phyloP scores from a whole-genome alignment of 371 early-diverging fungal species.

The Phascolomyces articulosus region DNA sequence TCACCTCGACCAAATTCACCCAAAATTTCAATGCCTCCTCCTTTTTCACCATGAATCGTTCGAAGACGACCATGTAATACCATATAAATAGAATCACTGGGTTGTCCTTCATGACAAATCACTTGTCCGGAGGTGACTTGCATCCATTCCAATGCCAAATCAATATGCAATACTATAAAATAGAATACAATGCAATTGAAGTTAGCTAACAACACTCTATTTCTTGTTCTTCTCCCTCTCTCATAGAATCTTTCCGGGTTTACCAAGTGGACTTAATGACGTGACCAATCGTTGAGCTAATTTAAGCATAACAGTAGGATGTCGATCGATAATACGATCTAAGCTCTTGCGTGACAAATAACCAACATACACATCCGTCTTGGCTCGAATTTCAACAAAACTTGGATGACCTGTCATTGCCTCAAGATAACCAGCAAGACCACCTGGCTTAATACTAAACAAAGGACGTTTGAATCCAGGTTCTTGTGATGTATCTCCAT shows the following conservation, averaged over 20 bases:
- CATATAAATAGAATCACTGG: conserved; percentile 87
- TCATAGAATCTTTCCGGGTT: conserved; percentile 26
- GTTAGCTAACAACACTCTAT: conserved; percentile 1
- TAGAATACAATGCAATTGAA: background rate
- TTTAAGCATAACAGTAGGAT: conserved; percentile 82
- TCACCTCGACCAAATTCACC: conserved; percentile 95
- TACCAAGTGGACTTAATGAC: conserved; percentile 80
- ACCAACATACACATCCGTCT: conserved; percentile 83
- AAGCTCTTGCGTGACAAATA: conserved; percentile 81
- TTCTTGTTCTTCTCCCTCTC: background rate
- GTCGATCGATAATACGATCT: conserved; percentile 83
- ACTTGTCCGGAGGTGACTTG: conserved; percentile 92
- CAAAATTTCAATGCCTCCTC: conserved; percentile 77
- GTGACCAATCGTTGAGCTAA: conserved; percentile 88
- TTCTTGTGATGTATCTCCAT: conserved; percentile 11
- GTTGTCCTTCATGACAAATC: conserved; percentile 86
- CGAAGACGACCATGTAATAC: conserved; percentile 95
- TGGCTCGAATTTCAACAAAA: conserved; percentile 82
- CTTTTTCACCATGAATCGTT: conserved; percentile 72
- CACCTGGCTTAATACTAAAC: conserved; percentile 83
- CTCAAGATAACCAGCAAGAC: conserved; percentile 90
- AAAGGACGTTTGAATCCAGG: conserved; percentile 47
- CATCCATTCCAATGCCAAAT: conserved; percentile 96
- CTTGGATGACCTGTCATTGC: conserved; percentile 91
- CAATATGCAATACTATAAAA: conserved; percentile 79